A percentile compares a stretch with the other conserved stretches of the same genome.
Evolutionary conservation across 2,329 filamentous ascomycete genomes (phyloP).

Genomic region (Penicillium sp.): DNA sequence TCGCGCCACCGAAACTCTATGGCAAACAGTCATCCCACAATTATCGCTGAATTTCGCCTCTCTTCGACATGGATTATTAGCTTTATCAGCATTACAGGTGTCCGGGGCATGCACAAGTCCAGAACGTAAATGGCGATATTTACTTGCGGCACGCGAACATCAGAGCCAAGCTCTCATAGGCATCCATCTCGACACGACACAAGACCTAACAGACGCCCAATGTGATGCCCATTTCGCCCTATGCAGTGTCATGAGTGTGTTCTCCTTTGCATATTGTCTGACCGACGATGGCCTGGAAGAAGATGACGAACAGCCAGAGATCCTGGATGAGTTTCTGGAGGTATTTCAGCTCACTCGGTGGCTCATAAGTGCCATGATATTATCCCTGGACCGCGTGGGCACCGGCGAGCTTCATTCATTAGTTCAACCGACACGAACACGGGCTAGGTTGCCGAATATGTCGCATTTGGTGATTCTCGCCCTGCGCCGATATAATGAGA

Average conservation of each 20-base stretch:
- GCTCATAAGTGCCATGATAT: constrained; percentile 28
- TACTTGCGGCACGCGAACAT: constrained; percentile 30
- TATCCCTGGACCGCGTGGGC: constrained; percentile 24
- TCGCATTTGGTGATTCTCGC: constrained; percentile 31
- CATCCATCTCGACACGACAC: constrained; percentile 20
- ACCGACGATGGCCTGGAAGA: constrained; percentile 14
- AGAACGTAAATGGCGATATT: constrained; percentile 22
- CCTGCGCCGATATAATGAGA: constrained; percentile 27
- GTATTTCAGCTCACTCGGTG: constrained; percentile 32
- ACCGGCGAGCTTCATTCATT: constrained; percentile 29
- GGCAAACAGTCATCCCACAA: constrained; percentile 33
- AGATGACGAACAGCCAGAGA: constrained; percentile 3
- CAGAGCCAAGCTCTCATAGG: constrained; percentile 26
- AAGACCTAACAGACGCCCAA: constrained; percentile 27
- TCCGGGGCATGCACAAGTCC: constrained; percentile 17
- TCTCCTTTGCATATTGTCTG: constrained; percentile 34
- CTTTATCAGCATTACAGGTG: constrained; percentile 36
- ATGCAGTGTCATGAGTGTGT: constrained; percentile 35
- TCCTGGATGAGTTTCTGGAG: constrained; percentile 33
- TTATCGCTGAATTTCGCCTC: constrained; percentile 31
- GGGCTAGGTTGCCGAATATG: constrained; percentile 38
- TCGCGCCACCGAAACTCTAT: constrained; percentile 25
- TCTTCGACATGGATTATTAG: constrained; percentile 37
- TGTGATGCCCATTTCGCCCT: constrained; percentile 40
- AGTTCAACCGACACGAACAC: constrained; percentile 20